Conservation (phyloP, 352 stramenopile species). For the Aphanomyces euteiches region DNA sequence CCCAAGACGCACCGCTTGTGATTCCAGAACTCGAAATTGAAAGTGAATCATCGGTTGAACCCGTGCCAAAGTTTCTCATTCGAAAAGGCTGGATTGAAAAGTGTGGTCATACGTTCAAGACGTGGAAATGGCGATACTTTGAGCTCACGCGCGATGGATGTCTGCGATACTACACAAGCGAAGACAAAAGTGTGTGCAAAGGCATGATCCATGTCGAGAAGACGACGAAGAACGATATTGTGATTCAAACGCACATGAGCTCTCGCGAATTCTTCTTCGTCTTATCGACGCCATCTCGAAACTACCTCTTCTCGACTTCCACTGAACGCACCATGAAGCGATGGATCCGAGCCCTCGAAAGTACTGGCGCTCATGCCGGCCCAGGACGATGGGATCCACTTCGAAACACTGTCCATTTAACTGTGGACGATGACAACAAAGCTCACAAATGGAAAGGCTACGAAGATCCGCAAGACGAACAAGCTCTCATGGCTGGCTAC, state of each 20-base stretch:
- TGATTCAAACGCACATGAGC: constrained; percentile 76
- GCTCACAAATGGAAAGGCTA: constrained; percentile 84
- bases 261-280: constrained; percentile 82
- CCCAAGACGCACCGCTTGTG: background rate
- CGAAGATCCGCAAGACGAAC: constrained; percentile 69
- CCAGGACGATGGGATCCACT: constrained; percentile 72
- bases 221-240: constrained; percentile 66
- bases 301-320: constrained; percentile 77
- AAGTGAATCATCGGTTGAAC: background rate
- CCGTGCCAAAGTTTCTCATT: constrained; percentile 37
- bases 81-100: constrained; percentile 87
- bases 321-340: constrained; percentile 73
- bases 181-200: constrained; percentile 71
- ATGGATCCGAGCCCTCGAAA: constrained; percentile 75
- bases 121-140: constrained; percentile 87
- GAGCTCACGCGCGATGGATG: constrained; percentile 75
- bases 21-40: background rate
- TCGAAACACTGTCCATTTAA: constrained; percentile 79
- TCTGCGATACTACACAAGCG: constrained; percentile 76
- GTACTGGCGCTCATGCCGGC: constrained; percentile 46
- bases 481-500: constrained; percentile 84
- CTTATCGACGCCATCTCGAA: constrained; percentile 65
- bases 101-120: constrained; percentile 86
- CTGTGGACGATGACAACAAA: constrained; percentile 60
- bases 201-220: constrained; percentile 73